Base-by-base conservation (phyloP, 345 rosid species). In the Ceriops zippeliana region DNA sequence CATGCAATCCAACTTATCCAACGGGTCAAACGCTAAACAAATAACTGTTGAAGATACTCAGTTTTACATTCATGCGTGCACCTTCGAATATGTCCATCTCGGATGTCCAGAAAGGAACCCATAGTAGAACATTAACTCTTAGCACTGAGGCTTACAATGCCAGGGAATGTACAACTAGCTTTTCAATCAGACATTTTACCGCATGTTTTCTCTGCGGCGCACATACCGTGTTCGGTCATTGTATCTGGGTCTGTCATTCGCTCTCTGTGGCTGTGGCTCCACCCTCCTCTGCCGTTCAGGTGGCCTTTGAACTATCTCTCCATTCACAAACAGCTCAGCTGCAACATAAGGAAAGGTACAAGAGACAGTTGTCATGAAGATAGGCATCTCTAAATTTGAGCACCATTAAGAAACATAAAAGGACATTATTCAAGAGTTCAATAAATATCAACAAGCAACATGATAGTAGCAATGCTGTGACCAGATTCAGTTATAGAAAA, bases 251-350 rank as follows among this genome's bases (percentile, higher is more conserved):
- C 98, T 84, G 74, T 92, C 97, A 52, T 90, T 87, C 11, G 92
- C 91, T 84, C 98, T 85, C 83, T 90, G 98, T 5, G 97, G 97
- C 83, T 85, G 98, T 1, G 98, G 96, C 59, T 90, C 93, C 72
- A 92, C 98, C 77, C 97, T 82, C 74, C 85, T 88, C 79, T 95
- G 98, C 71, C 98, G 89, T 77, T 95, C 99, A 5, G 99, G 99
- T 58, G 98, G 63, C 70, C 98, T 83, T 75, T 90, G 95, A 52
- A 96, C 96, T 70, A 92, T 86, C 86, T 96, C 98, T 8, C 99
- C 99, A 66, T 96, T 90, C 64, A 96, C 98, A 83, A 86, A 85
- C 76, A 96, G 65, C 73, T 96, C 97, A 73, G 98, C 99, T 96
- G 87, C 85, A 89, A 73, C 10, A 68, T 7, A 52, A 42, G 10